Evolutionary conservation across 257 asterid genomes (phyloP).

Genomic region (Penstemon newberryi): DNA sequence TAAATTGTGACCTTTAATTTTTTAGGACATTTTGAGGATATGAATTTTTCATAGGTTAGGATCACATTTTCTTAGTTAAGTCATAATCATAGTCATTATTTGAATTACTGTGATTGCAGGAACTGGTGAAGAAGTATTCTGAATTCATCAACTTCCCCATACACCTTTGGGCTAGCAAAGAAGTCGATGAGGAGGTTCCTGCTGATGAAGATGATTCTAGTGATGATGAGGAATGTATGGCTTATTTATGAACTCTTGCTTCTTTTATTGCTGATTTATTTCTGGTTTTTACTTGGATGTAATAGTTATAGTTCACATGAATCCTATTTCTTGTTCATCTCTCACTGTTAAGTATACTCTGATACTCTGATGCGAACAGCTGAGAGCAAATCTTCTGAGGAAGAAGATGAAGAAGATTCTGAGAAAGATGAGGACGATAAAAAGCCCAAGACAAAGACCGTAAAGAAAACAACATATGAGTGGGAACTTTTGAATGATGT

Average conservation of each 20-base stretch:
- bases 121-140: slow-evolving; percentile 83
- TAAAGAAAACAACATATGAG: slow-evolving; percentile 72
- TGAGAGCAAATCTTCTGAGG: slow-evolving; percentile 68
- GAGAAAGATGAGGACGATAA: slow-evolving; percentile 75
- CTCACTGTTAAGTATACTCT: slow-evolving; percentile 24
- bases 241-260: background rate
- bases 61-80: background rate
- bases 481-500: slow-evolving; percentile 94
- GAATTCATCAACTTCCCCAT: slow-evolving; percentile 95
- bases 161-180: slow-evolving; percentile 83
- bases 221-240: slow-evolving; percentile 74
- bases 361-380: slow-evolving; percentile 46
- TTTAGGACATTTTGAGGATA: background rate
- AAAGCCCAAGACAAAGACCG: slow-evolving; percentile 74
- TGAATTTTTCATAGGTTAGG: background rate
- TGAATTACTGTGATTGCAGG: slow-evolving; percentile 41
- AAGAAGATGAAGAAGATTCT: slow-evolving; percentile 64
- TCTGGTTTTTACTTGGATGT: background rate
- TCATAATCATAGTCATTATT: slow-evolving; percentile 5
- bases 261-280: background rate
- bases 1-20: background rate
- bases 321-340: slow-evolving; percentile 13
- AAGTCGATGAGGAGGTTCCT: slow-evolving; percentile 87
- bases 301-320: background rate
- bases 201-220: slow-evolving; percentile 76